Conservation (phyloP, 257 asterid species). For the Gentiana straminea region DNA sequence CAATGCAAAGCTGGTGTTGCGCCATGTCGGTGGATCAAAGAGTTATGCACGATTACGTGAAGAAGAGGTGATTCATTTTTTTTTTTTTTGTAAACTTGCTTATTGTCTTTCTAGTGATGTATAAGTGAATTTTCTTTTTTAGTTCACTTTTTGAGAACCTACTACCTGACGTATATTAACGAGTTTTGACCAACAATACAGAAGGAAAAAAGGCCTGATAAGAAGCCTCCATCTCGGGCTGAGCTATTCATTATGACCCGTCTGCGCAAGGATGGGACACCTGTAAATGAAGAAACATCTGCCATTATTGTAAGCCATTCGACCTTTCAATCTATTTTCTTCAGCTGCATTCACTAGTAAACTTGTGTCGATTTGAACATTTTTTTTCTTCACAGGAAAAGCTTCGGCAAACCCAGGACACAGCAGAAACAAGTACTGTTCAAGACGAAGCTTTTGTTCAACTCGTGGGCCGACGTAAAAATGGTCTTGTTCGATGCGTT, state of each 20-base stretch:
- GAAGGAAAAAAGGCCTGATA: constrained; percentile 22
- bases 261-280: constrained; percentile 30
- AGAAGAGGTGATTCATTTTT: constrained; percentile 21
- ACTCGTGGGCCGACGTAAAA: constrained; percentile 10
- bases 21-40: constrained; percentile 27
- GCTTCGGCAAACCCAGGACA: constrained; percentile 4
- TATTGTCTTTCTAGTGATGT: background rate
- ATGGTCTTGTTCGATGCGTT: constrained; percentile 7
- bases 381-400: constrained; percentile 8
- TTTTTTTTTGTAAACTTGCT: constrained; percentile 1
- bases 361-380: constrained; percentile 1
- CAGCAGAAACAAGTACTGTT: background rate
- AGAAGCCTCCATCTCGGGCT: constrained; percentile 27
- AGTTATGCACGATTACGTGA: constrained; percentile 36
- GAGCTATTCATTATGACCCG: constrained; percentile 38
- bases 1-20: constrained; percentile 19
- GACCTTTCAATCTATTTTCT: constrained; percentile 4
- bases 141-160: background rate
- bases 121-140: too few relatives aligned
- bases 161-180: background rate
- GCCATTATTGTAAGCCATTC: constrained; percentile 22
- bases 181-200: constrained; percentile 7
- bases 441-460: constrained; percentile 8
- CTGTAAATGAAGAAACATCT: constrained; percentile 26
- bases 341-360: background rate